A percentile compares a stretch with the other conserved stretches of the same genome.
phyloP scores from a whole-genome alignment of 169 alveolate genomes.

The Cryptosporidium felis region DNA sequence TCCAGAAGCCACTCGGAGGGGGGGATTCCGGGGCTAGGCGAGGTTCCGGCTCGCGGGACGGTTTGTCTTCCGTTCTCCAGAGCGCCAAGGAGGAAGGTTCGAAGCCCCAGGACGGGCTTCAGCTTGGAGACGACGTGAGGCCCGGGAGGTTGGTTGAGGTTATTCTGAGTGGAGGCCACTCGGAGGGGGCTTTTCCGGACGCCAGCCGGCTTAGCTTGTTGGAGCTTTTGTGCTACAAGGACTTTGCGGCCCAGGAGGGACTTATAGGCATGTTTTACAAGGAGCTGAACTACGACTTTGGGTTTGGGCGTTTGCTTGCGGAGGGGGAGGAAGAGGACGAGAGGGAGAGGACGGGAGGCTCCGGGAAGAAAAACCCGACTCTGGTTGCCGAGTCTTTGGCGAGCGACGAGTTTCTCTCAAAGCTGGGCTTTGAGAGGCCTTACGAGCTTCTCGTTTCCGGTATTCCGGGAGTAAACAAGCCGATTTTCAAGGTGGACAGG shows the following conservation, averaged over 20 bases:
- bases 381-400: not conserved
- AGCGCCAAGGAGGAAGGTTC: no score
- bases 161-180: not conserved
- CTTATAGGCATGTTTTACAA: constrained; percentile 14
- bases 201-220: not conserved
- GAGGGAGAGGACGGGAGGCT: no score
- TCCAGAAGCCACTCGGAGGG: no score
- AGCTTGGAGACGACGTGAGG: no score
- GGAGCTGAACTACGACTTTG: not conserved
- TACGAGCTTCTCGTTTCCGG: not conserved
- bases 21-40: no score
- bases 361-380: not conserved
- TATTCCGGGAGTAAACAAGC: no score
- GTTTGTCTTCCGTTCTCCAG: no score
- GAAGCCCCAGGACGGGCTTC: no score
- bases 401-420: not conserved
- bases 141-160: not conserved
- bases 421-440: constrained; percentile 26
- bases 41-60: no score
- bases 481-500: not conserved
- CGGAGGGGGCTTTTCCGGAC: not conserved
- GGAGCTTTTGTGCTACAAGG: constrained; percentile 14
- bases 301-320: not conserved
- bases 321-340: not conserved
- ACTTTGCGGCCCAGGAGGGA: constrained; percentile 16